Evolutionary conservation across 2,329 filamentous ascomycete genomes (phyloP).

Genomic region (Aspergillus unguis): DNA sequence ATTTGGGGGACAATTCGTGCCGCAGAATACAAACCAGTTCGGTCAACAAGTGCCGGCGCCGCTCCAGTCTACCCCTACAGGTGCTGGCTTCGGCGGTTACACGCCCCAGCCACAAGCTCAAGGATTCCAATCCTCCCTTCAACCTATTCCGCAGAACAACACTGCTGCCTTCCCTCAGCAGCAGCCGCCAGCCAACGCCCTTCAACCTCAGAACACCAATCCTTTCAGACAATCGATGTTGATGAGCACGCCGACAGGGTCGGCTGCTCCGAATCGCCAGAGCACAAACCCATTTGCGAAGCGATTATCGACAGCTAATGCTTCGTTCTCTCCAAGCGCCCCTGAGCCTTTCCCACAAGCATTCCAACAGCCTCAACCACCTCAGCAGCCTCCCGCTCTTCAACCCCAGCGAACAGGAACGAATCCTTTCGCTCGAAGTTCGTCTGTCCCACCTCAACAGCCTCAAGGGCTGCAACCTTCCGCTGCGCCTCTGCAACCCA

Average conservation of each 20-base stretch:
- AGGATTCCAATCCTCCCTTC: slow-evolving; percentile 40
- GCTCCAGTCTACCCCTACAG: slow-evolving; percentile 62
- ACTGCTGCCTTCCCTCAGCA: slow-evolving; percentile 46
- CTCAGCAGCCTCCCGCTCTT: slow-evolving; percentile 32
- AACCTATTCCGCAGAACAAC: slow-evolving; percentile 50
- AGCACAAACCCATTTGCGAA: slow-evolving; percentile 88
- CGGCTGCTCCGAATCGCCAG: slow-evolving; percentile 54
- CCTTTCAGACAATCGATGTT: slow-evolving; percentile 93
- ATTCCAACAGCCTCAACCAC: slow-evolving; percentile 26
- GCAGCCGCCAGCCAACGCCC: slow-evolving; percentile 25
- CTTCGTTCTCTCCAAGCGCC: slow-evolving; percentile 27
- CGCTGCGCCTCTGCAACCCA: slow-evolving; percentile 59
- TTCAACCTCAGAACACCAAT: slow-evolving; percentile 65
- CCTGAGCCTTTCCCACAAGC: slow-evolving; percentile 20
- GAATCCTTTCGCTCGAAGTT: slow-evolving; percentile 65
- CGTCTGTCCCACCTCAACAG: slow-evolving; percentile 40
- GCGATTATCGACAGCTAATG: slow-evolving; percentile 39
- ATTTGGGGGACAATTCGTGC: slow-evolving; percentile 25
- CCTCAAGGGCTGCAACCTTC: slow-evolving; percentile 36
- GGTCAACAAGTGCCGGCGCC: slow-evolving; percentile 42
- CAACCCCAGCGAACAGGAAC: slow-evolving; percentile 62
- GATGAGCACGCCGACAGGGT: slow-evolving; percentile 48
- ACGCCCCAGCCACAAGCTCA: slow-evolving; percentile 64
- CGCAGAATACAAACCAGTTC: slow-evolving; percentile 37
- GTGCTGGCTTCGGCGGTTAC: slow-evolving; percentile 81